phyloP scores from a whole-genome alignment of 805 yeast genomes.

The Myxozyma geophila region DNA sequence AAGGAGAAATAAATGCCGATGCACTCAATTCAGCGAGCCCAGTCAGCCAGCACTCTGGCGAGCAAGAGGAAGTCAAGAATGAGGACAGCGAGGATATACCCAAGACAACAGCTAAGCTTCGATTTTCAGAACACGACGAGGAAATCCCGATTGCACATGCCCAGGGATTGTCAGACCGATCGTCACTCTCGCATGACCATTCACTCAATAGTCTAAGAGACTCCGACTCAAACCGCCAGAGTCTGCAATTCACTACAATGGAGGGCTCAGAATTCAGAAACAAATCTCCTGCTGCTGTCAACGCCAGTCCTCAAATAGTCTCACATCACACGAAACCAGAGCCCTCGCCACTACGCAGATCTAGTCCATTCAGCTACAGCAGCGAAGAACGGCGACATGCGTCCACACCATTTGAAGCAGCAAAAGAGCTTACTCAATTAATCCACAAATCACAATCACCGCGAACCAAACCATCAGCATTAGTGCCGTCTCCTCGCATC shows the following conservation, averaged over 20 bases:
- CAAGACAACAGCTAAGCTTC: constrained; percentile 1
- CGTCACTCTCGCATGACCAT: neutral
- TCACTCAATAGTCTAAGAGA: neutral
- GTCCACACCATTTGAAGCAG: neutral
- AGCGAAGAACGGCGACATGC: constrained; percentile 1
- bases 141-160: constrained; percentile 39
- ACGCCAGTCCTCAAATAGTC: too few species aligned
- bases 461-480: neutral
- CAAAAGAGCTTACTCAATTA: constrained; percentile 3
- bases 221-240: constrained; percentile 1
- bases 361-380: neutral
- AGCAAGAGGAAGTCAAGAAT: neutral
- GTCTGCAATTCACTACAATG: neutral
- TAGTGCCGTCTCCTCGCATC: neutral
- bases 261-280: constrained; percentile 1
- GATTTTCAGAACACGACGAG: constrained; percentile 30
- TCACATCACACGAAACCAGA: neutral
- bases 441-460: constrained; percentile 7
- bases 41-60: neutral
- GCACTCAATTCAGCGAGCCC: neutral
- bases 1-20: constrained; percentile 15
- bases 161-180: constrained; percentile 7
- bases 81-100: neutral
- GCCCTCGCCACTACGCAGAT: neutral
- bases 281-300: neutral